Evolutionary conservation across 75 land plant genomes (phyloP), one percentile per base, ranked within the genome.

Genomic region (Gnetum montanum): DNA sequence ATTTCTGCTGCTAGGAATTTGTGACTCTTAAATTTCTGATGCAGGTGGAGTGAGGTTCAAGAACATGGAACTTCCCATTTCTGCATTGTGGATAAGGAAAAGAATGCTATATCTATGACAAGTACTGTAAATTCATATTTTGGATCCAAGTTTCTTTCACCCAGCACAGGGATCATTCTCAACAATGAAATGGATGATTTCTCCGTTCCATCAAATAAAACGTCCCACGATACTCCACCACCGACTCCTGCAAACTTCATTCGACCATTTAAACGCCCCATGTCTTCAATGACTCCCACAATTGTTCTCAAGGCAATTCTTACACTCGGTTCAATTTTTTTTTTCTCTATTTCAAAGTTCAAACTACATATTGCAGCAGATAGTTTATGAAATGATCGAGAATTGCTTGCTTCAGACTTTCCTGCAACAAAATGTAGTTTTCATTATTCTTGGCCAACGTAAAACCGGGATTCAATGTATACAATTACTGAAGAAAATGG

Each of bases 131-230:
- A 90, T 57, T 38, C 56, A 25, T 71, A 78, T 36, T 90, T 90
- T 68, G 96, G 96, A 6, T 48, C 96, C 4, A 22, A 57, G 30
- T 55, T 82, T 12, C 54, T 79, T 29, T 85, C 84, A 8, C 74
- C 51, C 22, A 79, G 65, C 8, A 90, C 96, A 10, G 96, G 96
- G 10, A 74, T 90, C 43, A 4, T 90, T 35, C 74, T 90, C 18
- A 90, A 90, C 64, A 90, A 90, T 65, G 86, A 90, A 68, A 90
- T 90, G 96, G 86, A 79, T 48, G 96, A 90, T 31, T 90, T 90
- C 52, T 72, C 91, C n/a, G 71, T 85, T 23, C 86, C 91, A n/a
- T 23, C 19, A 0, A 56, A 59, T 5, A n/a, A n/a, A n/a, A 25
- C 7, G 41, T 63, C 76, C 16, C 43, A 56, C 0, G 36, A 57